Evolutionary conservation across 805 yeast genomes (phyloP).

Genomic region (Cyberlindnera maritima): DNA sequence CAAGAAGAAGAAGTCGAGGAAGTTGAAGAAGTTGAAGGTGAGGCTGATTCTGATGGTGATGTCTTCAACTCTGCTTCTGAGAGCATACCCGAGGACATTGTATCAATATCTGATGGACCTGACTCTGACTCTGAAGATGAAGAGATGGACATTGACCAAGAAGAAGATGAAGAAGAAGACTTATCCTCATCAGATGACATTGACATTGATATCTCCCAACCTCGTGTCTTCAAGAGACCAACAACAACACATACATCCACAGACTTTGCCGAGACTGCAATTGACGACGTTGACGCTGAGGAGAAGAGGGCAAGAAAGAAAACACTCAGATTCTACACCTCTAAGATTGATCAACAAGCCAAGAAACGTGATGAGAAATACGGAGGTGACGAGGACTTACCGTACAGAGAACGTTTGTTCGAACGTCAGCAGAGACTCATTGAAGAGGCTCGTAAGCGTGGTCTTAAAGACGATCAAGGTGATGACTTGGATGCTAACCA

Average conservation of each 20-base stretch:
- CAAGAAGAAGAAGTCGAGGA: conserved; percentile 25
- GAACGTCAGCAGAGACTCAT: conserved; percentile 86
- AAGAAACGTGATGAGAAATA: conserved; percentile 56
- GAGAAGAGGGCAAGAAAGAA: conserved; percentile 80
- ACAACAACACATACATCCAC: conserved; percentile 30
- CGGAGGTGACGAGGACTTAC: conserved; percentile 86
- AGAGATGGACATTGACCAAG: conserved; percentile 12
- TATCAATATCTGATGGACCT: conserved; percentile 15
- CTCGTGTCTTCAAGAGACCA: conserved; percentile 47
- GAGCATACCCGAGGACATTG: conserved; percentile 16
- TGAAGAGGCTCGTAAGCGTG: conserved; percentile 88
- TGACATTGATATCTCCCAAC: conserved; percentile 50
- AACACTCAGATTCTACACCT: conserved; percentile 90
- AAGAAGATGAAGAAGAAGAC: conserved; percentile 17
- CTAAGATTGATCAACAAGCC: conserved; percentile 87
- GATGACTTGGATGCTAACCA: conserved; percentile 56
- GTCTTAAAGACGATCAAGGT: conserved; percentile 54
- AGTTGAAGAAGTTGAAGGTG: conserved; percentile 5
- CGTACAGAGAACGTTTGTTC: conserved; percentile 84
- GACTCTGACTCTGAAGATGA: conserved; percentile 12
- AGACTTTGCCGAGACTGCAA: conserved; percentile 67
- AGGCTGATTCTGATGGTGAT: conserved; percentile 18
- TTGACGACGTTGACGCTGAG: conserved; percentile 81
- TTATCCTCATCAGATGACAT: conserved; percentile 25
- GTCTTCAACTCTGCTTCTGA: conserved; percentile 20